phyloP scores from a whole-genome alignment of 768 basidiomycete species.

The Symmetrospora coprosmae region DNA sequence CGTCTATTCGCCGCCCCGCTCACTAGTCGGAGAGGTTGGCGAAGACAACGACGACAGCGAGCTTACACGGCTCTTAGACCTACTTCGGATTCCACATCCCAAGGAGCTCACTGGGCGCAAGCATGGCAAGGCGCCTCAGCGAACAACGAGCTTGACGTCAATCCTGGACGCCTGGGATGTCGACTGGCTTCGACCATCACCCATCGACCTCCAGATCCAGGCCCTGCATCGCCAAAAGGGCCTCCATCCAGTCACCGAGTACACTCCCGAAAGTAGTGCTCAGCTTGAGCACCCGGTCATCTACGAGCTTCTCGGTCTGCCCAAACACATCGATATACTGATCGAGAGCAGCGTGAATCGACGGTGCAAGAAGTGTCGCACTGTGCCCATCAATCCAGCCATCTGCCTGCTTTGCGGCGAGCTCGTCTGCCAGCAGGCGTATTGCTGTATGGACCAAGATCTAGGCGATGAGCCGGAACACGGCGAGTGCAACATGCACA shows the following conservation, averaged over 20 bases:
- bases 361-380: conserved; percentile 60
- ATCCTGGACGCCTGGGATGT: not conserved
- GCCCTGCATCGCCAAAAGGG: not conserved
- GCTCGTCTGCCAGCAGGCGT: conserved; percentile 74
- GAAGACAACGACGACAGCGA: conserved; percentile 47
- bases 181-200: not conserved
- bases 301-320: conserved; percentile 71
- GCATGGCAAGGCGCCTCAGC: conserved; percentile 47
- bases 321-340: conserved; percentile 64
- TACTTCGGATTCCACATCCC: conserved; percentile 43
- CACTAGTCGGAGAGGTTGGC: conserved; percentile 41
- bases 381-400: conserved; percentile 67
- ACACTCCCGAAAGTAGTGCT: not conserved
- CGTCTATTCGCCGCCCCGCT: conserved; percentile 55
- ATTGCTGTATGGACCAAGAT: conserved; percentile 64
- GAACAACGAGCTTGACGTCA: conserved; percentile 58
- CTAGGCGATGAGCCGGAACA: conserved; percentile 43
- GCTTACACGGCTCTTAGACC: conserved; percentile 58
- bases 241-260: not conserved
- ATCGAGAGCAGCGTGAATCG: conserved; percentile 61
- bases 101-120: not conserved
- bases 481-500: conserved; percentile 93
- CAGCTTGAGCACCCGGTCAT: conserved; percentile 61
- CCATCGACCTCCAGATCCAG: not conserved
- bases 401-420: conserved; percentile 82